Conservation (phyloP, 2,329 filamentous ascomycete genomes). For the Acephala macrosclerotiorum region DNA sequence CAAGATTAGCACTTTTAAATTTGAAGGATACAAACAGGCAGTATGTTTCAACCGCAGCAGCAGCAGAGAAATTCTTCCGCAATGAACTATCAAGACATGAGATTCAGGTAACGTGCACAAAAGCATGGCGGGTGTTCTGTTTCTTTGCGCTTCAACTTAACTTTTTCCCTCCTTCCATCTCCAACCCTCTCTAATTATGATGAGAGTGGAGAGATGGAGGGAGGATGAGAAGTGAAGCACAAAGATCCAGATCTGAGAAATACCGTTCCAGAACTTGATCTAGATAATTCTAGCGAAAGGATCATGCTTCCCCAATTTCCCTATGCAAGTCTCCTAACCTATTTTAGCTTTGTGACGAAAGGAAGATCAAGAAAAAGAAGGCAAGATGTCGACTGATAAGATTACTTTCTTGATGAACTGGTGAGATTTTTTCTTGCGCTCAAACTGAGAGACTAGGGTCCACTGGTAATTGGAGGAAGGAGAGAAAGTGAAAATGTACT, state of each 20-base stretch:
- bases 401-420: slow-evolving; percentile 87
- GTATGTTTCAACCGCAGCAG: slow-evolving; percentile 27
- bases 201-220: background rate
- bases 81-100: slow-evolving; percentile 30
- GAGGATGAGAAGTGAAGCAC: too few species aligned
- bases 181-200: background rate
- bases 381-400: slow-evolving; percentile 79
- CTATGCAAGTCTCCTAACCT: slow-evolving; percentile 53
- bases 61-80: slow-evolving; percentile 25
- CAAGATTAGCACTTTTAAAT: too few species aligned
- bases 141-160: slow-evolving; percentile 11
- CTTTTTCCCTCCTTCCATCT: slow-evolving; percentile 5
- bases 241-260: slow-evolving; percentile 73
- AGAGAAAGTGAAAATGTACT: slow-evolving; percentile 40
- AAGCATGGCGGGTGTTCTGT: slow-evolving; percentile 38
- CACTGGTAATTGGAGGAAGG: background rate
- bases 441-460: background rate
- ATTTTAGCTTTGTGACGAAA: slow-evolving; percentile 41
- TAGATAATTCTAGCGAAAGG: slow-evolving; percentile 87
- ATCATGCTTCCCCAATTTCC: slow-evolving; percentile 70
- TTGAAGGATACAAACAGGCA: slow-evolving; percentile 15
- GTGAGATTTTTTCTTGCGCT: slow-evolving; percentile 52
- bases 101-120: slow-evolving; percentile 38
- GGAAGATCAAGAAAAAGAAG: background rate
- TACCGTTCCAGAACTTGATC: slow-evolving; percentile 83